A percentile compares a stretch with the other conserved stretches of the same genome.
These are phyloP conservation scores for Elongisporangium prolatum DNA, from an alignment of 352 stramenopile genomes.

Conservation along the genomic window DNA sequence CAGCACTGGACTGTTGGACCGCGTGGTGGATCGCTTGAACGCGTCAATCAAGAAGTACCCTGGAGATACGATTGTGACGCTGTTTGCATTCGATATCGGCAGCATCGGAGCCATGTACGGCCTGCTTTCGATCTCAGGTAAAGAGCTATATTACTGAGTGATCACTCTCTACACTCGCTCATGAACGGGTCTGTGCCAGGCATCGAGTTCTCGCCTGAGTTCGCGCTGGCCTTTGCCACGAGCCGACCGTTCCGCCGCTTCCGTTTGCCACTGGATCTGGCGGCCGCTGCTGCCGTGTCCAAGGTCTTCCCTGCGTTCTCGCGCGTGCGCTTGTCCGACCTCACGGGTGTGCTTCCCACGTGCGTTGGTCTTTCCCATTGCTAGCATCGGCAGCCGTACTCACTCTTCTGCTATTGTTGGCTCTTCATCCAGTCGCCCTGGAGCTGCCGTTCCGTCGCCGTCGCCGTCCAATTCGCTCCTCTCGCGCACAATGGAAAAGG, in stretches of 20 bases:
- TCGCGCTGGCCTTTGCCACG: constrained; percentile 78
- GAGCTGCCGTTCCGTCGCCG: constrained; percentile 5
- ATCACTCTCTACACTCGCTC: too few species aligned
- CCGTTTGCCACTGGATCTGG: constrained; percentile 73
- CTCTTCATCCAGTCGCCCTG: constrained; percentile 15
- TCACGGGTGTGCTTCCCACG: constrained; percentile 52
- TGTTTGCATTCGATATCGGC: constrained; percentile 79
- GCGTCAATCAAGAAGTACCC: constrained; percentile 69
- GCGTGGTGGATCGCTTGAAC: constrained; percentile 73
- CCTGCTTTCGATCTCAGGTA: constrained; percentile 56
- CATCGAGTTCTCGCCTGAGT: constrained; percentile 79
- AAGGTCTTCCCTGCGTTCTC: constrained; percentile 73
- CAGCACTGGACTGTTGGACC: constrained; percentile 38
- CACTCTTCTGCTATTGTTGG: not conserved
- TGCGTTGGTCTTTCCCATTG: constrained; percentile 11
- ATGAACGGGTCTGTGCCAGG: too few species aligned
- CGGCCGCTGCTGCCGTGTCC: constrained; percentile 52
- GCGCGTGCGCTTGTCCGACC: constrained; percentile 61
- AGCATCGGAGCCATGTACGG: constrained; percentile 79
- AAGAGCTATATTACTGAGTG: not conserved
- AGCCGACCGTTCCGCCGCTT: constrained; percentile 80
- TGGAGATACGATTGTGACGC: constrained; percentile 64
- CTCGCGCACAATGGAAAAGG: constrained; percentile 57
- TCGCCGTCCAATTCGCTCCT: constrained; percentile 32
- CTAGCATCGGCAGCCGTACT: constrained; percentile 5